Evolutionary conservation across 768 basidiomycete species (phyloP).

Genomic region (Ramaria rubella): DNA sequence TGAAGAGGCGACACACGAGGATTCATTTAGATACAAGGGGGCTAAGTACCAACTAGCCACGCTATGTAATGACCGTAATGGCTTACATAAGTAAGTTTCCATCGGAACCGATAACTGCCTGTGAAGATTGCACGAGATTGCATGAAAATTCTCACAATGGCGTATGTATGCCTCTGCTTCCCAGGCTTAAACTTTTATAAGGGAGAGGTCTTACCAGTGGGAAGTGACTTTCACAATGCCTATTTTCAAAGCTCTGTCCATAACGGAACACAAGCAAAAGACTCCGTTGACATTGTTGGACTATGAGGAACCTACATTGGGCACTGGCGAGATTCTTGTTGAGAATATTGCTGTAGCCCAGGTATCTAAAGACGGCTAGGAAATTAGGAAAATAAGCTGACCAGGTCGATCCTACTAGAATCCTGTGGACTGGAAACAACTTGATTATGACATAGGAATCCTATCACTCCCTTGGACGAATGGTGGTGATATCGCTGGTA

Average conservation of each 20-base stretch:
- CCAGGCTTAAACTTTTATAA: no score
- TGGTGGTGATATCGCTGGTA: constrained; percentile 12
- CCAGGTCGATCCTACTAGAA: constrained; percentile 1
- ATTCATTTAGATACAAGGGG: no score
- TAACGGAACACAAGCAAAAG: constrained; percentile 7
- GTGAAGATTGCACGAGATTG: no score
- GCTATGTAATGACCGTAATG: no score
- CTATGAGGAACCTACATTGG: constrained; percentile 9
- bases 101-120: no score
- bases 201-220: neutral
- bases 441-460: constrained; percentile 6
- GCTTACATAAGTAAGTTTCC: no score
- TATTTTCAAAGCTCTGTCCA: constrained; percentile 12
- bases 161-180: no score
- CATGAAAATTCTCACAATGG: no score
- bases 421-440: constrained; percentile 14
- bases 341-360: constrained; percentile 12
- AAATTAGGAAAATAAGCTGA: no score
- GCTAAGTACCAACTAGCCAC: no score
- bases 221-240: neutral
- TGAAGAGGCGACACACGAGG: no score
- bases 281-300: constrained; percentile 9
- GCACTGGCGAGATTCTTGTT: constrained; percentile 5
- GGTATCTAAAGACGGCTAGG: neutral
- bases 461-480: constrained; percentile 3